phyloP scores from a whole-genome alignment of 768 basidiomycete species.

The Lanmaoa pseudosensibilis region DNA sequence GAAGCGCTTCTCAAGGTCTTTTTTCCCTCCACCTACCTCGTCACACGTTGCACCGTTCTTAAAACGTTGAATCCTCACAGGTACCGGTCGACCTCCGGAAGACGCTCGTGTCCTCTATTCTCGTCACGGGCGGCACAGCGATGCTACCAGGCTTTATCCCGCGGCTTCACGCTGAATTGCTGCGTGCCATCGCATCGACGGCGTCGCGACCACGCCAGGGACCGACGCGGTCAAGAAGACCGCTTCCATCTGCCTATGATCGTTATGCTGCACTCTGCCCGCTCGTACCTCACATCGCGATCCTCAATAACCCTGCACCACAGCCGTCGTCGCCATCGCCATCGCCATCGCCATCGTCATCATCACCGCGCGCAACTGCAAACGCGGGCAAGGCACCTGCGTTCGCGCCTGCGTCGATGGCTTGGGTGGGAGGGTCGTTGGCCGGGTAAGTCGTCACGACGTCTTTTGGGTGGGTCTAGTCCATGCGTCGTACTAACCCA shows the following conservation, averaged over 20 bases:
- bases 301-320: slow-evolving; percentile 82
- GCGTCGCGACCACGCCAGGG: slow-evolving; percentile 32
- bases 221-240: slow-evolving; percentile 38
- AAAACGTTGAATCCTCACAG: slow-evolving; percentile 39
- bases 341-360: slow-evolving; percentile 37
- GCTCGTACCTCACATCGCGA: slow-evolving; percentile 69
- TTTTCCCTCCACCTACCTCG: background rate
- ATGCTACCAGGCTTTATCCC: slow-evolving; percentile 94
- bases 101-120: slow-evolving; percentile 78
- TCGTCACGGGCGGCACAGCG: slow-evolving; percentile 85
- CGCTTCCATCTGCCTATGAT: slow-evolving; percentile 57
- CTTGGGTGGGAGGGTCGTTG: slow-evolving; percentile 93
- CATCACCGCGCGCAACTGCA: slow-evolving; percentile 50
- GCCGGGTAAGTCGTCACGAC: slow-evolving; percentile 65
- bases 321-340: slow-evolving; percentile 45
- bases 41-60: background rate
- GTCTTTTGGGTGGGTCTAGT: background rate
- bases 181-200: slow-evolving; percentile 55
- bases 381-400: slow-evolving; percentile 86
- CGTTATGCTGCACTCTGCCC: slow-evolving; percentile 74
- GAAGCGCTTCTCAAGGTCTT: slow-evolving; percentile 73
- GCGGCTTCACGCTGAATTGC: slow-evolving; percentile 76
- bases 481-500: background rate
- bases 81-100: slow-evolving; percentile 88
- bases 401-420: slow-evolving; percentile 75